Percentiles rank a stretch among this genome's conserved stretches.
Conservation (phyloP, 2,329 filamentous ascomycete genomes). For the Meredithiella fracta region DNA sequence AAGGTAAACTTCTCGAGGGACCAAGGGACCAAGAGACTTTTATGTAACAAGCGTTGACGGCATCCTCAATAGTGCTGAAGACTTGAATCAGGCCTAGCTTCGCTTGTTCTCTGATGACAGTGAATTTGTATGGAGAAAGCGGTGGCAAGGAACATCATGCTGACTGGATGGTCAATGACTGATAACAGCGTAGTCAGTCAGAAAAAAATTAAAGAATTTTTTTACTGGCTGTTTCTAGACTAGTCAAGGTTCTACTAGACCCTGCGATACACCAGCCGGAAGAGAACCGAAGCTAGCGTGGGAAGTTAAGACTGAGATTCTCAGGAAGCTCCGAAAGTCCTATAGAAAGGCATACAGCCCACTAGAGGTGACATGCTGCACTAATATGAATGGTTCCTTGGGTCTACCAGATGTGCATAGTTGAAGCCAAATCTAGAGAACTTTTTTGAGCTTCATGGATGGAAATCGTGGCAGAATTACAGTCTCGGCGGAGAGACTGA, state of each 20-base stretch:
- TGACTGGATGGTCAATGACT: background rate
- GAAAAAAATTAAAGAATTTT: constrained; percentile 2
- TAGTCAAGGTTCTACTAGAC: background rate
- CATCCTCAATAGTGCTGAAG: no score
- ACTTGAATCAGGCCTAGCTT: no score
- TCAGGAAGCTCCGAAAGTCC: background rate
- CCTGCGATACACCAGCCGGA: constrained; percentile 2
- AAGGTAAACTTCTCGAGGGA: background rate
- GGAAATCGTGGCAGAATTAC: background rate
- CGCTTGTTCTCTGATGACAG: background rate
- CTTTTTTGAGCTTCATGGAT: background rate
- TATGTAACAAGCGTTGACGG: constrained; percentile 5
- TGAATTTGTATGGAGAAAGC: constrained; percentile 8
- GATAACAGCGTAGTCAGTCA: background rate
- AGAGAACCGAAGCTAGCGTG: constrained; percentile 10
- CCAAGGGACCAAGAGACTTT: constrained; percentile 8
- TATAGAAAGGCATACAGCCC: background rate
- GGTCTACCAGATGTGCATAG: no score
- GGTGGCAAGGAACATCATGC: constrained; percentile 8
- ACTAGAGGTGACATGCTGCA: background rate
- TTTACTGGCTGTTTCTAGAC: background rate
- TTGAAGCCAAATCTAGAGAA: no score
- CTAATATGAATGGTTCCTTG: no score
- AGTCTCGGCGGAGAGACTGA: background rate
- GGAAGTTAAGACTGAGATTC: background rate